Percentiles rank a stretch among this genome's conserved stretches.
These are phyloP conservation scores for Orbilia javanica DNA, from an alignment of 2,329 filamentous ascomycete species.

Conservation along the genomic window DNA sequence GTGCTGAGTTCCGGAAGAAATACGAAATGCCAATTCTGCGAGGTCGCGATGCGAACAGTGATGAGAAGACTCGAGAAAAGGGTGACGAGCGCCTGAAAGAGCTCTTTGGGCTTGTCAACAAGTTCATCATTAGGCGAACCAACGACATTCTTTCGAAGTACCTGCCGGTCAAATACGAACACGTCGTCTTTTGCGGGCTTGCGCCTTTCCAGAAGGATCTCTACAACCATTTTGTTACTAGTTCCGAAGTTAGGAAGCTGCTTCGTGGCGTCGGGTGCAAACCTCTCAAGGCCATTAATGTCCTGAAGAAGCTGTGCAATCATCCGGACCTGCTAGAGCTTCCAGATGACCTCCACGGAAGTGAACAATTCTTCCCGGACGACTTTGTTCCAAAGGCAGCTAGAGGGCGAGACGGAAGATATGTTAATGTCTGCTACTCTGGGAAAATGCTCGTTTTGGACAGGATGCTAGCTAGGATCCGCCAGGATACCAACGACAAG, in stretches of 20 bases:
- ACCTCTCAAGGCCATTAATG: constrained; percentile 93
- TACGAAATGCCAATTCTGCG: constrained; percentile 93
- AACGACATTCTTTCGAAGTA: constrained; percentile 99
- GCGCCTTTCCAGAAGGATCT: constrained; percentile 91
- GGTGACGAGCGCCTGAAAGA: constrained; percentile 87
- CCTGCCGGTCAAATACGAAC: constrained; percentile 96
- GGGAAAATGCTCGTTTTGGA: constrained; percentile 99
- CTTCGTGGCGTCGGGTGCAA: constrained; percentile 94
- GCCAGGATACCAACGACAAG: constrained; percentile 97
- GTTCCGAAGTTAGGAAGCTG: constrained; percentile 91
- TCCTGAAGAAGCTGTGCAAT: constrained; percentile 98
- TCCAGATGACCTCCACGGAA: constrained; percentile 84
- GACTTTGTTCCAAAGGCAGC: constrained; percentile 90
- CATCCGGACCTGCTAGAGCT: constrained; percentile 93
- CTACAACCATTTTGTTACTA: constrained; percentile 97
- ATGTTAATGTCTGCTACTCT: constrained; percentile 94
- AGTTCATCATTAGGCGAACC: constrained; percentile 96
- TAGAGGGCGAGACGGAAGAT: constrained; percentile 84
- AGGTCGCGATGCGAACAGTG: constrained; percentile 89
- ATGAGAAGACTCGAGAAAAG: constrained; percentile 82
- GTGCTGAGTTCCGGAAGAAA: constrained; percentile 90
- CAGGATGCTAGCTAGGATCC: constrained; percentile 94
- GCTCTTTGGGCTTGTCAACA: constrained; percentile 88
- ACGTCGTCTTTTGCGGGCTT: constrained; percentile 97
- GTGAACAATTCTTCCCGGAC: constrained; percentile 82